Conservation (phyloP, 2,329 filamentous ascomycete genomes). For the Neofusicoccum sp. region DNA sequence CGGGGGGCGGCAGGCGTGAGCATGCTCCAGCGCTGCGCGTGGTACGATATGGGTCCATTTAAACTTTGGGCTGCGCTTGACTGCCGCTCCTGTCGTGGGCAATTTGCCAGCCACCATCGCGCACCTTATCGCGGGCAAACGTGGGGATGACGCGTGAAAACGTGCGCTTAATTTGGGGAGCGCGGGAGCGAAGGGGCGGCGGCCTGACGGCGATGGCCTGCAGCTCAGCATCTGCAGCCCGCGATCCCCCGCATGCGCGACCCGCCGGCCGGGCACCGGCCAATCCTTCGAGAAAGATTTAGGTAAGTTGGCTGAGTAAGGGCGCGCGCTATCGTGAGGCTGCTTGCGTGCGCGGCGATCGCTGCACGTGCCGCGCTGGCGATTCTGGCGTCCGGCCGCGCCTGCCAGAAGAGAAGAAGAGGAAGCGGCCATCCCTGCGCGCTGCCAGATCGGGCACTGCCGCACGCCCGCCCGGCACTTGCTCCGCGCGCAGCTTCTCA, state of each 20-base stretch:
- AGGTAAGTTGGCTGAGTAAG: not conserved
- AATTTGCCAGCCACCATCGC: not conserved
- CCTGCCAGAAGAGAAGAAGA: too few species aligned
- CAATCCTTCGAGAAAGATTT: not conserved
- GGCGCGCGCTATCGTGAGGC: not conserved
- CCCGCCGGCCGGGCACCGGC: not conserved
- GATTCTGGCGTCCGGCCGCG: too few species aligned
- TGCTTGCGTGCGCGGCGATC: not conserved
- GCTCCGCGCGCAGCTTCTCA: not conserved
- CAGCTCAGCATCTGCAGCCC: not conserved
- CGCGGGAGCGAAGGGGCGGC: not conserved
- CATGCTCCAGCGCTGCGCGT: not conserved
- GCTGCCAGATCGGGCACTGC: too few species aligned
- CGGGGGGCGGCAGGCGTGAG: not conserved
- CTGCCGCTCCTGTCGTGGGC: not conserved
- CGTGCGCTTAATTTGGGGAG: constrained; percentile 14
- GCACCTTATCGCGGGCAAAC: not conserved
- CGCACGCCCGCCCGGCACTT: not conserved
- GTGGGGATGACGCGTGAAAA: constrained; percentile 12
- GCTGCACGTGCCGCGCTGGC: too few species aligned
- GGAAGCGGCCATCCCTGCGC: too few species aligned
- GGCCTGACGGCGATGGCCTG: not conserved
- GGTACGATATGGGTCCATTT: constrained; percentile 17
- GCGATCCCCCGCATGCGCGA: not conserved
- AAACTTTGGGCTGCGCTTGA: not conserved